Conservation (phyloP, 352 stramenopile species). For the Hyaloperonospora arabidopsidis region DNA sequence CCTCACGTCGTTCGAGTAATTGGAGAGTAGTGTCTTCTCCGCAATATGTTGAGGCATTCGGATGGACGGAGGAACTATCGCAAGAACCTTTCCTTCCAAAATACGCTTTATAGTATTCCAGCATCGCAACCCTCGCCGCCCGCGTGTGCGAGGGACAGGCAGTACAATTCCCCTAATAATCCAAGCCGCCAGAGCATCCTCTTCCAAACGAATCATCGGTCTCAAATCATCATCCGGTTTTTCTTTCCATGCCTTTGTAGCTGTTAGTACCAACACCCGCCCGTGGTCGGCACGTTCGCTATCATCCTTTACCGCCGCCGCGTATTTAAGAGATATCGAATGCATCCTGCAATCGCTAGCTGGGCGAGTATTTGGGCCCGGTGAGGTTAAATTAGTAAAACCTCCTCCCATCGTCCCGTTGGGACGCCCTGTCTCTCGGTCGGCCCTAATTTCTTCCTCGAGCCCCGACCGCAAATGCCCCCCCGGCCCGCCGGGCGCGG, state of each 20-base stretch:
- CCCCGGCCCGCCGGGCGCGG: too few relatives aligned
- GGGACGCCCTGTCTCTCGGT: too few relatives aligned
- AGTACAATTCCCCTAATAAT: neutral
- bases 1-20: neutral
- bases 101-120: neutral
- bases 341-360: too few relatives aligned
- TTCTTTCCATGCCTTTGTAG: neutral
- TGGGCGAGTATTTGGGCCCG: too few relatives aligned
- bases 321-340: too few relatives aligned
- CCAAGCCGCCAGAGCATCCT: neutral
- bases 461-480: too few relatives aligned
- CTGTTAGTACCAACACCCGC: neutral
- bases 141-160: neutral
- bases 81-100: neutral
- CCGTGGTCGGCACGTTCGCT: too few relatives aligned
- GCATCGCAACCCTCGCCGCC: neutral
- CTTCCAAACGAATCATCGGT: neutral
- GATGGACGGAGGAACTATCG: neutral
- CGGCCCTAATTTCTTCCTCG: too few relatives aligned
- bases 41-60: neutral
- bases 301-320: too few relatives aligned
- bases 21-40: neutral
- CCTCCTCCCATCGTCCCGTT: too few relatives aligned
- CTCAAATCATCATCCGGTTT: neutral
- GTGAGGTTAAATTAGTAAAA: too few relatives aligned